A percentile compares a stretch with the other conserved stretches of the same genome.
Conservation (phyloP, 2,329 filamentous ascomycete species). For the Ustilaginoidea virens region DNA sequence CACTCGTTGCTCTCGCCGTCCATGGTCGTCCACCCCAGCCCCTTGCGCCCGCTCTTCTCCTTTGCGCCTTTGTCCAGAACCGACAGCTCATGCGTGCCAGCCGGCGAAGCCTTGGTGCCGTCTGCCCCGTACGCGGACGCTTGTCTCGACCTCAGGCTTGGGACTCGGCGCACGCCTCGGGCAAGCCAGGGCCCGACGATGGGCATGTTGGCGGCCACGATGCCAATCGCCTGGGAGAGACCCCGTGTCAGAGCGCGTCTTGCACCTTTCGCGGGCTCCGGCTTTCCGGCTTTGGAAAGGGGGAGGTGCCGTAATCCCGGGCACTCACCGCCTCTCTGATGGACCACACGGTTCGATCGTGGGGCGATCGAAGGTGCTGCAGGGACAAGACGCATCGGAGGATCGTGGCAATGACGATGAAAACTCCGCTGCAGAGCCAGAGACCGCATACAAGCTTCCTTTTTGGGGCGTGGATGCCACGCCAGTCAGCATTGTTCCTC, state of each 20-base stretch:
- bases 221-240: constrained; percentile 9
- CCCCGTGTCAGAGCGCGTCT: background rate
- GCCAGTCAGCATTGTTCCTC: background rate
- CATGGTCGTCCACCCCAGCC: constrained; percentile 4
- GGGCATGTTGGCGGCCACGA: constrained; percentile 10
- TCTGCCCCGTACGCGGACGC: too few relatives aligned
- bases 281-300: background rate
- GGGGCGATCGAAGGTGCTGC: constrained; percentile 8
- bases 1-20: constrained; percentile 17
- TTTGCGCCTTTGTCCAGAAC: constrained; percentile 5
- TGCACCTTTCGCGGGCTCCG: too few relatives aligned
- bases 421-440: constrained; percentile 11
- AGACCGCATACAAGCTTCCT: constrained; percentile 10
- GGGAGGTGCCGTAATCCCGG: too few relatives aligned
- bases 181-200: constrained; percentile 12
- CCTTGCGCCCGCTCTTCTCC: constrained; percentile 8
- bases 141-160: constrained; percentile 15
- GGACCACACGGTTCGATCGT: constrained; percentile 12
- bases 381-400: constrained; percentile 11
- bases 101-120: background rate
- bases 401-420: constrained; percentile 11
- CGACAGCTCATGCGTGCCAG: background rate
- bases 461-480: too few relatives aligned
- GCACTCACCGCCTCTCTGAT: constrained; percentile 12
- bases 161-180: constrained; percentile 8